Conservation (phyloP, 352 stramenopile species). For the Phytophthora sojae region DNA sequence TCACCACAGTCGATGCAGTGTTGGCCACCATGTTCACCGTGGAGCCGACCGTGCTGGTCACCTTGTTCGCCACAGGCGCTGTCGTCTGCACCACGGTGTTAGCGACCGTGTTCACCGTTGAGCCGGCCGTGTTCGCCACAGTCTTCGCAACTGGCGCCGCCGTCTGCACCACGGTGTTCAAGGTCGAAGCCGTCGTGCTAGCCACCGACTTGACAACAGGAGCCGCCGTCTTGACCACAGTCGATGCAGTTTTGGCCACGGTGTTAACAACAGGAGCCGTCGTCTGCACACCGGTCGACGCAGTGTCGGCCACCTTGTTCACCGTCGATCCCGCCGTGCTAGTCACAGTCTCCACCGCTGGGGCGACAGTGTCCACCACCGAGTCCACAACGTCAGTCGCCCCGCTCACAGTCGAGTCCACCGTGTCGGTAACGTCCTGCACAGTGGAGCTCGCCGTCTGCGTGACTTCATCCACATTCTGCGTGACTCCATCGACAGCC, state of each 20-base stretch:
- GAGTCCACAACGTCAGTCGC: constrained; percentile 7
- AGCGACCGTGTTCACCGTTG: constrained; percentile 4
- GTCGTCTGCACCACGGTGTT: constrained; percentile 15
- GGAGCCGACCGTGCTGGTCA: constrained; percentile 2
- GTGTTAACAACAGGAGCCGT: constrained; percentile 11
- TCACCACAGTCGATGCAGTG: constrained; percentile 1
- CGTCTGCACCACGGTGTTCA: constrained; percentile 2
- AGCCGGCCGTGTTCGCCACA: constrained; percentile 2
- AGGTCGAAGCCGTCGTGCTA: background rate
- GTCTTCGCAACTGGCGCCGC: constrained; percentile 1
- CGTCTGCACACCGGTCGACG: background rate
- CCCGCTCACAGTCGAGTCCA: constrained; percentile 7
- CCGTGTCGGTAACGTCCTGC: background rate
- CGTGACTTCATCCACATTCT: constrained; percentile 2
- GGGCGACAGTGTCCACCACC: background rate
- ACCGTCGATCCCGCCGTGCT: constrained; percentile 9
- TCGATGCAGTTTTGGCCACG: constrained; percentile 12
- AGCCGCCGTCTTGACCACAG: background rate
- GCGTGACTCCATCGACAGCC: background rate
- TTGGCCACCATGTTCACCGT: constrained; percentile 4
- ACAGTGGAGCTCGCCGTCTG: constrained; percentile 4
- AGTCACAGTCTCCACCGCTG: constrained; percentile 5
- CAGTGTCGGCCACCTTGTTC: constrained; percentile 7
- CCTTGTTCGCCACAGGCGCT: constrained; percentile 3
- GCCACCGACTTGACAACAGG: background rate